Evolutionary conservation across 164 flowering plant genomes (phyloP), one percentile per base, ranked within the genome.

Genomic region (Echeveria elegans): DNA sequence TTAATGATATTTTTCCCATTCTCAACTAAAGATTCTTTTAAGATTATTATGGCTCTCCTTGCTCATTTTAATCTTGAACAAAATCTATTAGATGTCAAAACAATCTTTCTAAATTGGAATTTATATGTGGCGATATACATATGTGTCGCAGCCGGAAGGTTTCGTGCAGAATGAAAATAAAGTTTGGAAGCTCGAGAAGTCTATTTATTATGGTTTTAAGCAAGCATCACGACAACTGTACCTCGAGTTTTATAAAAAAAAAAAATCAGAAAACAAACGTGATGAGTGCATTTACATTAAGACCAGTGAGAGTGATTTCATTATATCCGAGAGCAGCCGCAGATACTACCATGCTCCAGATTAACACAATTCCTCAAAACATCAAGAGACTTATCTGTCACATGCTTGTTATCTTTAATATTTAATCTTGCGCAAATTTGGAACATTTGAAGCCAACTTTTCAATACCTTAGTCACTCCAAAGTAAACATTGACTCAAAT

Each of bases 11-110:
- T 58, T 30, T 24, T 30, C 5, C 63, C 63, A 24, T 29, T 58
- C 19, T 58, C 63, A 26, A 58, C 63, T 11, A 58, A 58, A 58
- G 63, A 58, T 21, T 58, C 62, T 58, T 58, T 58, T 21, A 58
- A 30, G 26, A 58, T 30, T 21, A 58, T 58, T 10, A 24, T 58
- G 31, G 63, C 63, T 11, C 26, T 58, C 8, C 30, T 58, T 0
- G 63, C 63, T 58, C 63, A 58, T 14, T 58, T 58, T 24, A 58
- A 58, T 30, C 29, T 58, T 58, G 63, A 58, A 8, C 41, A 8
- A 8, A 1, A 38, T 14, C 41, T 8, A 38, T 8, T 38, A 14
- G 41, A 38, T 38, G 41, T 38, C 41, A 38, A 38, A 5, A 38
- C 41, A 5, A 1, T 14, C 41, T 38, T 38, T 38, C 12, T 38